Evolutionary conservation across 768 basidiomycete species (phyloP), one percentile per base, ranked within the genome.

Genomic region (Lentinula lateritia): DNA sequence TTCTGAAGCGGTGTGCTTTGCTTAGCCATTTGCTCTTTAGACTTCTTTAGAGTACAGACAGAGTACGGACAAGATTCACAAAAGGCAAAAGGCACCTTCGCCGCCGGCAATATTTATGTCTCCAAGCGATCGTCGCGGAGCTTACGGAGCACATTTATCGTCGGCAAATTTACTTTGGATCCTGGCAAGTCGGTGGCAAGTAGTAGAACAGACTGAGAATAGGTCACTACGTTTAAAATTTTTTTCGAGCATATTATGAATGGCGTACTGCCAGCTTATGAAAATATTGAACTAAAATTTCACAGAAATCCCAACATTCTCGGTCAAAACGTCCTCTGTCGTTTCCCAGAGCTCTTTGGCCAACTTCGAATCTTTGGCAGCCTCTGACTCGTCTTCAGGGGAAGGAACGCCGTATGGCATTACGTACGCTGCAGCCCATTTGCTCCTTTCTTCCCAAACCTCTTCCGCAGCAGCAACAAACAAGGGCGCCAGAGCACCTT

Each of bases 261-360:
- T 28, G 3, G 28, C 28, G 28, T 28, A 28, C 28, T 28, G 28
- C 28, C 28, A 28, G 28, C 28, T 28, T 28, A 4, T 2, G 28
- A 3, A 39, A 45, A 45, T 45, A 13, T 16, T 18, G 12, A 43
- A n/a, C n/a, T 43, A 48, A 23, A 48, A 48, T 18, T 16, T 48
- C 7, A 48, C 46, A 48, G 46, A 48, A 20, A 48, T 48, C 20
- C 46, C 46, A 7, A 48, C 46, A 20, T 48, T 18, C 12, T 48
- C 52, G 35, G 34, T 32, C 8, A 78, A 50, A 13, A 78, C 52
- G 12, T 63, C 63, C 66, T 75, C 72, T 6, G 76, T 75, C 6
- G 74, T 75, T 15, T 70, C 66, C 71, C 75, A 79, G 23, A 80
- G 64, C 63, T 80, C 78, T 50, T 69, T 66, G 36, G 72, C 76